Conservation (phyloP, 345 rosid genomes). For the Citrus mangshanensis region DNA sequence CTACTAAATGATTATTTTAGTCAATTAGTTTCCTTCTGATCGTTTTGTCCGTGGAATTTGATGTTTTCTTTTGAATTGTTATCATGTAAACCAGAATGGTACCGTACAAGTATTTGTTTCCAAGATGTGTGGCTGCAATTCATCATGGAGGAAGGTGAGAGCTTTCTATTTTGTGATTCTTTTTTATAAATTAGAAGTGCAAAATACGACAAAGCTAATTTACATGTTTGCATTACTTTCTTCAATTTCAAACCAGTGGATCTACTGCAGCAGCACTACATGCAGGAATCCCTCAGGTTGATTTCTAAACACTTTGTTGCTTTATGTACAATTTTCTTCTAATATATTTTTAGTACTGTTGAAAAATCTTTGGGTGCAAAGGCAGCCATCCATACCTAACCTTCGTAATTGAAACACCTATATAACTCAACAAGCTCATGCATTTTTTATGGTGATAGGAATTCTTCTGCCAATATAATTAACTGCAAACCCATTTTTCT, state of each 20-base stretch:
- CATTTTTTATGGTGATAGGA: background rate
- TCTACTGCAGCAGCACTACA: conserved; percentile 85
- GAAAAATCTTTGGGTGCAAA: background rate
- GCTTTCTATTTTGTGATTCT: background rate
- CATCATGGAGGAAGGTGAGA: conserved; percentile 87
- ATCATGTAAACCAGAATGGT: conserved; percentile 44
- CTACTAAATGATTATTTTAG: background rate
- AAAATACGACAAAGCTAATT: conserved; percentile 9
- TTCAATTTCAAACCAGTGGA: conserved; percentile 45
- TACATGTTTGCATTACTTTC: conserved; percentile 9
- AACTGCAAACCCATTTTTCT: background rate
- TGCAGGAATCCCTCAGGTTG: conserved; percentile 83
- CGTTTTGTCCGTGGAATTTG: conserved; percentile 9
- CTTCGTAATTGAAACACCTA: background rate
- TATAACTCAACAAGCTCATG: background rate
- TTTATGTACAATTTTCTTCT: conserved; percentile 3
- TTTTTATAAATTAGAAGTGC: conserved; percentile 5
- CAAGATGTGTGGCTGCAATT: conserved; percentile 67
- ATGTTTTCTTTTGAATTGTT: conserved; percentile 1
- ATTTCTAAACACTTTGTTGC: conserved; percentile 7
- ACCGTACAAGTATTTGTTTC: conserved; percentile 71
- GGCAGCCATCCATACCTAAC: background rate
- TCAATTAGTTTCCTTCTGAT: background rate
- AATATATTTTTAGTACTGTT: background rate
- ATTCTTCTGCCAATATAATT: background rate